Evolutionary conservation across 305 asterid species (phyloP).

Genomic region (Solanum hybrid): DNA sequence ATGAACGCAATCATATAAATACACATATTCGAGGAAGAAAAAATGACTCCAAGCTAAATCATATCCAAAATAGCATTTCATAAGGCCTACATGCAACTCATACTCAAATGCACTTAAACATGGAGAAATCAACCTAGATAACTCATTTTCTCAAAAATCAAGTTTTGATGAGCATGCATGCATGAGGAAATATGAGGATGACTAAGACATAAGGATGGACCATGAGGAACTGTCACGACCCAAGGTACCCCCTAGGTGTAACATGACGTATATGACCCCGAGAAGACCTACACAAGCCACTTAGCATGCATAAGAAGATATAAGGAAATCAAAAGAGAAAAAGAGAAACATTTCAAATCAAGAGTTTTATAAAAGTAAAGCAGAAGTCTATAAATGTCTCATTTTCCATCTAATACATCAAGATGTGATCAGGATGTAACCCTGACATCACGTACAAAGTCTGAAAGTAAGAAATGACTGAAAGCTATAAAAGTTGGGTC

Average conservation of each 20-base stretch:
- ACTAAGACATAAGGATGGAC: neutral
- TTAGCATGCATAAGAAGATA: neutral
- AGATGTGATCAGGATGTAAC: too few relatives aligned
- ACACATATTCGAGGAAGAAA: neutral
- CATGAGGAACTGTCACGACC: neutral
- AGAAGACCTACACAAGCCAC: neutral
- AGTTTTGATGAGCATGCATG: neutral
- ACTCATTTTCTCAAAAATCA: neutral
- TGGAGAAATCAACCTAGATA: neutral
- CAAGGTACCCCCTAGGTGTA: neutral
- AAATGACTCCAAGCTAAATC: neutral
- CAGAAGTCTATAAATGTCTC: neutral
- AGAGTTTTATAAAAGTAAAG: neutral
- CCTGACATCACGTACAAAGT: too few relatives aligned
- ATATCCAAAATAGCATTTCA: neutral
- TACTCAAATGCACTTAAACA: neutral
- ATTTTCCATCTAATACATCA: neutral
- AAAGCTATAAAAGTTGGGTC: neutral
- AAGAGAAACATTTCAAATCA: neutral
- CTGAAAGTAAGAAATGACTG: too few relatives aligned
- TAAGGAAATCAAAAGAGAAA: neutral
- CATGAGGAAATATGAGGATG: neutral
- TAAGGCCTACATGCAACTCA: neutral
- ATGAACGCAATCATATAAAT: neutral
- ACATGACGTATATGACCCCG: neutral